These are phyloP conservation scores for Starmera quercuum DNA, from an alignment of 805 yeast genomes.

Conservation along the genomic window DNA sequence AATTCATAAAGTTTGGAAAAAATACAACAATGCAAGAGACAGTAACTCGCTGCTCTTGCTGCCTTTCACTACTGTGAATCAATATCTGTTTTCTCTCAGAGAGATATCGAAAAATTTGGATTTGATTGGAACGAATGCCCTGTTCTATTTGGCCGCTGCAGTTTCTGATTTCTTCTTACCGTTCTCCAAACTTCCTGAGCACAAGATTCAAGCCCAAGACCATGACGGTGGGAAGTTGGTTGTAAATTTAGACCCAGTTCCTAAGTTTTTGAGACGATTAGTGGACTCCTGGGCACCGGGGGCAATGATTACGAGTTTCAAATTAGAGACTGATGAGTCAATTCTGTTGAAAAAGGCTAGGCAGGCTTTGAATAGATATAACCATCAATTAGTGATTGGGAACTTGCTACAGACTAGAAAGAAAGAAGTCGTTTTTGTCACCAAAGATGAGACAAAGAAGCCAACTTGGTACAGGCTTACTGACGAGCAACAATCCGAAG, in stretches of 20 bases:
- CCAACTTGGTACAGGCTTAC: conserved; percentile 44
- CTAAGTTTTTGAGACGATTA: conserved; percentile 80
- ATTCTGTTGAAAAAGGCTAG: conserved; percentile 70
- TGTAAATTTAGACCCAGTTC: conserved; percentile 90
- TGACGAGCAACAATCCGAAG: conserved; percentile 29
- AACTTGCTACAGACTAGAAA: conserved; percentile 86
- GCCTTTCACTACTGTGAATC: conserved; percentile 94
- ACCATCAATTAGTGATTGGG: conserved; percentile 92
- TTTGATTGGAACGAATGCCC: conserved; percentile 44
- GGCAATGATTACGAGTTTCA: conserved; percentile 91
- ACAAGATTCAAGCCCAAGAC: conserved; percentile 83
- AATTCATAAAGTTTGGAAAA: conserved; percentile 52
- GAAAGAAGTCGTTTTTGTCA: conserved; percentile 79
- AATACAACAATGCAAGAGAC: conserved; percentile 34
- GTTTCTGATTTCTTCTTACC: conserved; percentile 96
- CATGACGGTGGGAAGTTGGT: conserved; percentile 61
- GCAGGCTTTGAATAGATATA: conserved; percentile 75
- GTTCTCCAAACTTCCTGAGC: conserved; percentile 76
- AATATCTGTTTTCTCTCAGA: conserved; percentile 79
- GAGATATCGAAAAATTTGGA: conserved; percentile 55
- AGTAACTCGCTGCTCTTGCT: conserved; percentile 40
- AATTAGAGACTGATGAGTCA: conserved; percentile 77
- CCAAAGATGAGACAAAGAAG: conserved; percentile 28
- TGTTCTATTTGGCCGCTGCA: conserved; percentile 93
- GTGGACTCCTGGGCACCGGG: conserved; percentile 94